A percentile compares a stretch with the other conserved stretches of the same genome.
Evolutionary conservation across 495 filamentous ascomycete genomes (phyloP).

Genomic region (Aspergillus nanangensis): DNA sequence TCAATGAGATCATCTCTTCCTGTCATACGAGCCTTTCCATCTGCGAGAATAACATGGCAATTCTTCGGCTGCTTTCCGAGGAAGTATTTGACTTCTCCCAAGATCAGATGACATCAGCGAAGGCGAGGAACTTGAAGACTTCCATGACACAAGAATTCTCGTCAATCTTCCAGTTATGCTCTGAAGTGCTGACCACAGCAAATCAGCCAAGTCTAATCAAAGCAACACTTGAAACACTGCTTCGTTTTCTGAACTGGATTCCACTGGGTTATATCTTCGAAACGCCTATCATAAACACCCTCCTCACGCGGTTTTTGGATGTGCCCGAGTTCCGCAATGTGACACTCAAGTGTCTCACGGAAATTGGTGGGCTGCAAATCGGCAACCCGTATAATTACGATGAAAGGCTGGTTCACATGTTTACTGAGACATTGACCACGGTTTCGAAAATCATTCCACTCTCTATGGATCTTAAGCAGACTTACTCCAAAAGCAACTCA

Average conservation of each 20-base stretch:
- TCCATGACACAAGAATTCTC: constrained; percentile 99
- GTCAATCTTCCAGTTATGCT: constrained; percentile 93
- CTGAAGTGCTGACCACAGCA: constrained; percentile 83
- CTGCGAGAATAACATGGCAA: constrained; percentile 99
- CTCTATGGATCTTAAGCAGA: constrained; percentile 79
- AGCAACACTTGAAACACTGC: constrained; percentile 87
- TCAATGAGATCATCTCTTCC: constrained; percentile 97
- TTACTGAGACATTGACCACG: constrained; percentile 85
- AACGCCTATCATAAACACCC: constrained; percentile 90
- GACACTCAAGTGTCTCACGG: constrained; percentile 92
- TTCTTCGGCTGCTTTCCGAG: constrained; percentile 90
- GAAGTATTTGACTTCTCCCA: constrained; percentile 99
- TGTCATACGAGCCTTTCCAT: constrained; percentile 92
- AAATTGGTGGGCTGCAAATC: constrained; percentile 87
- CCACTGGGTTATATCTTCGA: constrained; percentile 98
- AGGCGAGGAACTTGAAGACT: constrained; percentile 92
- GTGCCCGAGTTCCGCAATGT: constrained; percentile 92
- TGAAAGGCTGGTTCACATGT: constrained; percentile 94
- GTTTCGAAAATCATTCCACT: constrained; percentile 90
- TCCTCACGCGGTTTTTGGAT: constrained; percentile 84
- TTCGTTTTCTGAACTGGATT: constrained; percentile 98
- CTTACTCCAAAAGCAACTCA: constrained; percentile 84
- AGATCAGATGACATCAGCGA: constrained; percentile 95
- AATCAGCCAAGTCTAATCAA: constrained; percentile 86
- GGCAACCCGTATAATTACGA: constrained; percentile 78